Conservation (phyloP, 2,329 filamentous ascomycete species). For the Calonectria pauciramosa region DNA sequence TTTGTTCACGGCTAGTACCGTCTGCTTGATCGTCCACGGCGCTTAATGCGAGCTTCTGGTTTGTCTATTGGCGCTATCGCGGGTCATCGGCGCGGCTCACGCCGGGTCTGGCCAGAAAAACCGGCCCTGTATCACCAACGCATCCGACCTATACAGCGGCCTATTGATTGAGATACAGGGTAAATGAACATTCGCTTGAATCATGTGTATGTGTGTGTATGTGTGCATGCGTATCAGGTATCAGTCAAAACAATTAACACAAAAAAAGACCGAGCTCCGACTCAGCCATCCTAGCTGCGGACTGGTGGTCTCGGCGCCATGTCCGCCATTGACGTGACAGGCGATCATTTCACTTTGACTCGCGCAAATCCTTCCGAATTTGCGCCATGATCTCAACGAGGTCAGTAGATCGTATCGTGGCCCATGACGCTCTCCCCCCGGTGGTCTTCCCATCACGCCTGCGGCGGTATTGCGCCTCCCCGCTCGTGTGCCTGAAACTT, state of each 20-base stretch:
- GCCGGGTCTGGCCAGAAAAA: conserved; percentile 13
- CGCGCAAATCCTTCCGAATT: conserved; percentile 11
- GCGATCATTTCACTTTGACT: not conserved
- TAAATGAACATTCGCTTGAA: not conserved
- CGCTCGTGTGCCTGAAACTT: conserved; percentile 14
- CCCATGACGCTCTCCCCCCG: not conserved
- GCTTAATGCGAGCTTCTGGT: conserved; percentile 41
- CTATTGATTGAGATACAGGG: not conserved
- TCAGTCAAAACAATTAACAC: not conserved
- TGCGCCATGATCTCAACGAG: not conserved
- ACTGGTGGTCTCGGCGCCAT: conserved; percentile 9
- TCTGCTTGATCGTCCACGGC: conserved; percentile 22
- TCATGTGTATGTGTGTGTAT: not conserved
- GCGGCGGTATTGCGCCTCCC: not conserved
- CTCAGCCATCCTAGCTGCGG: not conserved
- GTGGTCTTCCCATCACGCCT: not conserved
- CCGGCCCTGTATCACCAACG: conserved; percentile 11
- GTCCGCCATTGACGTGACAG: conserved; percentile 8
- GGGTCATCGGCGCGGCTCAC: conserved; percentile 16
- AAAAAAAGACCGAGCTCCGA: not conserved
- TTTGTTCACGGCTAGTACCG: not conserved
- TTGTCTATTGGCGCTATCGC: conserved; percentile 39
- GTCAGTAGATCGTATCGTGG: not conserved
- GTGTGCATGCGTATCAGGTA: not conserved
- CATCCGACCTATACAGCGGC: conserved; percentile 16